Percentiles rank a stretch among this genome's conserved stretches.
Evolutionary conservation across 139 green algal species (phyloP).

Genomic region (Zygnema circumcarinatum): DNA sequence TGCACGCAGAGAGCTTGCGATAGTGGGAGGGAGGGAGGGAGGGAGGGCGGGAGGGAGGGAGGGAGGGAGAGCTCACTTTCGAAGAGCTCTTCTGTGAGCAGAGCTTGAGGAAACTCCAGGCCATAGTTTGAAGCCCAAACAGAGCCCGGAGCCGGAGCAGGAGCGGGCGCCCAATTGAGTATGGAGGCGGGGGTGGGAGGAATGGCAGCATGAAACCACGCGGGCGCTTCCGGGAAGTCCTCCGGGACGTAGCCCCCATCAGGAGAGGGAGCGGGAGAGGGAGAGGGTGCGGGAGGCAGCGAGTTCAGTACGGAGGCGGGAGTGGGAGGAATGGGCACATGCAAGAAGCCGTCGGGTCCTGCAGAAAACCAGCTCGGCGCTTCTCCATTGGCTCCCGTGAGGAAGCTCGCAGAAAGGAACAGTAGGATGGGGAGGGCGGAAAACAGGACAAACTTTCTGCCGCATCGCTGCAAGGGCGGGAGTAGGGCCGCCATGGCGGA

Average conservation of each 20-base stretch:
- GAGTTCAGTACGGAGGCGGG: not conserved
- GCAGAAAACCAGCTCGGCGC: not conserved
- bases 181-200: too few relatives aligned
- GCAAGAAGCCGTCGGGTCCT: not conserved
- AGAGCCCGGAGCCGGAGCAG: not conserved
- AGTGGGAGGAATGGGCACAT: not conserved
- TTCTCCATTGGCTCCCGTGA: not conserved
- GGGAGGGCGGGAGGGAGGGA: too few relatives aligned
- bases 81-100: not conserved
- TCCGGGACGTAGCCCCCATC: not conserved
- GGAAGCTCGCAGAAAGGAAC: not conserved
- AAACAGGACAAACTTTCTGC: not conserved
- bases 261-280: not conserved
- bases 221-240: not conserved
- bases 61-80: too few relatives aligned
- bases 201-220: not conserved
- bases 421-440: not conserved
- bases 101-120: not conserved
- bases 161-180: not conserved
- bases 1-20: not conserved
- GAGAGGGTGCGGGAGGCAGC: too few relatives aligned
- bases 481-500: not conserved
- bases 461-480: slow-evolving; percentile 1
- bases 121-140: not conserved
- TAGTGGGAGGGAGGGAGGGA: too few relatives aligned